These are phyloP conservation scores for Paracoccidioides lutzii DNA, from an alignment of 2,329 filamentous ascomycete genomes.

Conservation along the genomic window DNA sequence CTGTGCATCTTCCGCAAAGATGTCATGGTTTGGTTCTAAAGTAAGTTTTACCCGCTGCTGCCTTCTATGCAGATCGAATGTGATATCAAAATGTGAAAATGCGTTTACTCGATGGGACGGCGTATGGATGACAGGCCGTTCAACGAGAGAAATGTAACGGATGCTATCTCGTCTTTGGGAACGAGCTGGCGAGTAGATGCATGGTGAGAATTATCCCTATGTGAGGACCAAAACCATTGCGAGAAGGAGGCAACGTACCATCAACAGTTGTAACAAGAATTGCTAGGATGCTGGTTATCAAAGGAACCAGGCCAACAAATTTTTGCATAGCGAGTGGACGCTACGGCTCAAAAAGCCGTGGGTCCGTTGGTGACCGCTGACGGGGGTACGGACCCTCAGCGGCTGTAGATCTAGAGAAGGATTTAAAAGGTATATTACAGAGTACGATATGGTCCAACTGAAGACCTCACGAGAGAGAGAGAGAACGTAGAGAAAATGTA, in stretches of 20 bases:
- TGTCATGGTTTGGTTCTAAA: constrained; percentile 82
- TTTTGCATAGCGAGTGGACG: constrained; percentile 17
- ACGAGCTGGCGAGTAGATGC: constrained; percentile 39
- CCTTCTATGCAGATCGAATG: constrained; percentile 58
- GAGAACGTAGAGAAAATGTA: not conserved
- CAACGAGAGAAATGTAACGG: constrained; percentile 56
- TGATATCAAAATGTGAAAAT: constrained; percentile 70
- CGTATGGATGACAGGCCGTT: constrained; percentile 64
- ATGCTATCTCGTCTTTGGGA: constrained; percentile 67
- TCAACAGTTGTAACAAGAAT: constrained; percentile 14
- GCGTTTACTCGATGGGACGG: constrained; percentile 67
- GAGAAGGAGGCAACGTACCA: constrained; percentile 9
- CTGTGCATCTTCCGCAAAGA: constrained; percentile 62
- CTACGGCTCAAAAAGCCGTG: constrained; percentile 3
- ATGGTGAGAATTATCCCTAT: constrained; percentile 1
- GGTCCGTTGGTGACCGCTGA: not conserved
- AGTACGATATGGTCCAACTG: not conserved
- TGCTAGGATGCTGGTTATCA: constrained; percentile 17
- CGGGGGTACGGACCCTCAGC: not conserved
- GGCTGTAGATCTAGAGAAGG: not conserved
- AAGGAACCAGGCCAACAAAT: constrained; percentile 15
- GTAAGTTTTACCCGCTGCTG: constrained; percentile 61
- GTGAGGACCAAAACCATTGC: not conserved
- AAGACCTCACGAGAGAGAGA: not conserved
- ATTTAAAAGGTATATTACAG: not conserved